Evolutionary conservation across 2,329 filamentous ascomycete genomes (phyloP).

Genomic region (Cladosporium colombiae): DNA sequence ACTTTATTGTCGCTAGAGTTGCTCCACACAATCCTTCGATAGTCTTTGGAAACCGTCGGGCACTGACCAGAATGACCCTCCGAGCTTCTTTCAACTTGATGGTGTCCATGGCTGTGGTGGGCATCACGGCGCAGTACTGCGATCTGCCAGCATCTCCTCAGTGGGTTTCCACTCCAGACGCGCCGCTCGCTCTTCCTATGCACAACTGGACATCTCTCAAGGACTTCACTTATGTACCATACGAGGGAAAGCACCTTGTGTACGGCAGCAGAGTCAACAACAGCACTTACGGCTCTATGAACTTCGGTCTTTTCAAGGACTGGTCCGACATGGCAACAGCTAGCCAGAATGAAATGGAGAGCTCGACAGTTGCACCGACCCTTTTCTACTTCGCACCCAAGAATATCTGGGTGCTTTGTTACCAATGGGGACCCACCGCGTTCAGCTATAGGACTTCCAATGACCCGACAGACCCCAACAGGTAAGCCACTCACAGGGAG

Average conservation of each 20-base stretch:
- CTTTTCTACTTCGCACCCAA: constrained; percentile 65
- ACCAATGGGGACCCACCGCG: constrained; percentile 62
- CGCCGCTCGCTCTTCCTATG: constrained; percentile 54
- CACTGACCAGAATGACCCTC: not conserved
- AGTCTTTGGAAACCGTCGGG: not conserved
- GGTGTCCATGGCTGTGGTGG: constrained; percentile 3
- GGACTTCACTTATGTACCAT: constrained; percentile 60
- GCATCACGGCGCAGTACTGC: constrained; percentile 10
- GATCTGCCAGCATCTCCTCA: constrained; percentile 53
- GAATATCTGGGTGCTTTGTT: constrained; percentile 61
- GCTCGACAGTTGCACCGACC: constrained; percentile 57
- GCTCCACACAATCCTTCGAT: not conserved
- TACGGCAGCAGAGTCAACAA: constrained; percentile 55
- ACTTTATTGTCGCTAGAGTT: not conserved
- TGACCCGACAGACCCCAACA: constrained; percentile 59
- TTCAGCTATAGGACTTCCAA: constrained; percentile 63
- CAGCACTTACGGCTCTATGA: constrained; percentile 58
- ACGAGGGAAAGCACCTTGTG: constrained; percentile 62
- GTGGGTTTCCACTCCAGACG: constrained; percentile 53
- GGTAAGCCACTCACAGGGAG: constrained; percentile 55
- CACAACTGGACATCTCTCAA: constrained; percentile 61
- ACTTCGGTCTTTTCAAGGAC: constrained; percentile 57
- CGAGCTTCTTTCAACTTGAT: constrained; percentile 8
- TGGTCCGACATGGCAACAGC: constrained; percentile 55
- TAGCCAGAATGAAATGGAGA: constrained; percentile 54